Conservation (phyloP, 148 eudicot genomes). For the Persicaria maculosa region DNA sequence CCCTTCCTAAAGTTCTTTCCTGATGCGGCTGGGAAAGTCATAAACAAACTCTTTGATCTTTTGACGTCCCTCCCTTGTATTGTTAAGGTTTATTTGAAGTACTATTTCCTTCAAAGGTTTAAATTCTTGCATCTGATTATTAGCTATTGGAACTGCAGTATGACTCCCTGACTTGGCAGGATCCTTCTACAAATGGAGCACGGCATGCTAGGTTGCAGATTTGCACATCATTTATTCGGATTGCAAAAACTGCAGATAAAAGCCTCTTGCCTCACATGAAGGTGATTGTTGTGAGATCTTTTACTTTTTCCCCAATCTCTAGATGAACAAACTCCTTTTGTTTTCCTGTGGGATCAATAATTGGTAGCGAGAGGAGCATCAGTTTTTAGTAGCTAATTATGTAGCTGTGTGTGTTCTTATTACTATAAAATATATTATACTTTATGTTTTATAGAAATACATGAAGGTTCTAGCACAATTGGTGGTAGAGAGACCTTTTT, state of each 20-base stretch:
- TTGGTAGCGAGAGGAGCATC: not conserved
- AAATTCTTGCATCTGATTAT: not conserved
- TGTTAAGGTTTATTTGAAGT: constrained; percentile 45
- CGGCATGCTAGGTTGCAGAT: constrained; percentile 97
- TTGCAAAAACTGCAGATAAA: constrained; percentile 82
- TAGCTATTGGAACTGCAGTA: not conserved
- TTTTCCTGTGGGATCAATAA: not conserved
- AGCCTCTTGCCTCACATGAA: constrained; percentile 96
- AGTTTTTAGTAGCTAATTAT: not conserved
- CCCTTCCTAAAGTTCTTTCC: constrained; percentile 75
- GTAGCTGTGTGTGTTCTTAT: not conserved
- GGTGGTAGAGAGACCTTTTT: too few relatives aligned
- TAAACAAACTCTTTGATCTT: constrained; percentile 91
- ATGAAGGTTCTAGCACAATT: too few relatives aligned
- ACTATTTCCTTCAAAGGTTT: constrained; percentile 1
- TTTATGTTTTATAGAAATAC: too few relatives aligned
- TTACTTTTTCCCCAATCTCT: not conserved
- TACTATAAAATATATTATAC: not conserved
- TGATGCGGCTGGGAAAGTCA: constrained; percentile 73
- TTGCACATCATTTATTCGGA: constrained; percentile 92
- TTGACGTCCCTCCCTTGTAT: constrained; percentile 62
- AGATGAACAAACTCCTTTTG: not conserved
- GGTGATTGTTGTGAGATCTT: constrained; percentile 32
- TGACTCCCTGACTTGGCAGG: constrained; percentile 39
- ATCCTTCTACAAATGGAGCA: constrained; percentile 76